Conservation (phyloP, 345 rosid genomes). For the Eucalyptus cladocalyx region DNA sequence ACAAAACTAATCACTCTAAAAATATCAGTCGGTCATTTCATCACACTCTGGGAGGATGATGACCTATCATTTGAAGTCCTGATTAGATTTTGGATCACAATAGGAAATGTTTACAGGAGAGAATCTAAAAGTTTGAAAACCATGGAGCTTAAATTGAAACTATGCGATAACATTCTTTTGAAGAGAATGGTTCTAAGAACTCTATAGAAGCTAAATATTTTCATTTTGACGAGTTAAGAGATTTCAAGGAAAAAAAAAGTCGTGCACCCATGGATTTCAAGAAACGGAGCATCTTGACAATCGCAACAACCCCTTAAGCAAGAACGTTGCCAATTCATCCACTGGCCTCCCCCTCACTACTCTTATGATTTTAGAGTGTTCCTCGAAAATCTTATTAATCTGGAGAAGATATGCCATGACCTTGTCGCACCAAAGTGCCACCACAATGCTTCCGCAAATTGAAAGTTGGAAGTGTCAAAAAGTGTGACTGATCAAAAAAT, state of each 20-base stretch:
- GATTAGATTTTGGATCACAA: neutral
- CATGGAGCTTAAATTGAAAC: neutral
- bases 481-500: fast-evolving
- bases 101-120: neutral
- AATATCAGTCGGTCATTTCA: neutral
- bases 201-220: neutral
- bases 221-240: neutral
- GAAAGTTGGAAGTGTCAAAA: neutral
- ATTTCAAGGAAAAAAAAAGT: neutral
- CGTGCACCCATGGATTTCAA: neutral
- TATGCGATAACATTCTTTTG: neutral
- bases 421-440: neutral
- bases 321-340: neutral
- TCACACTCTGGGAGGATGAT: neutral
- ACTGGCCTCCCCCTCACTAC: neutral
- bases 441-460: neutral
- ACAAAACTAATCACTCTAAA: neutral
- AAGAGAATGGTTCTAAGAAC: neutral
- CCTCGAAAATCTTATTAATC: neutral
- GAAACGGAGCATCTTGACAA: neutral
- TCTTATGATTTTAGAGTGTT: neutral
- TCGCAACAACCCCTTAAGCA: neutral
- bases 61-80: neutral
- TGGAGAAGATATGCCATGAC: neutral
- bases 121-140: neutral